A percentile compares a stretch with the other conserved stretches of the same genome.
Conservation (phyloP, 2,329 filamentous ascomycete genomes). For the Byssochlamys sp. region DNA sequence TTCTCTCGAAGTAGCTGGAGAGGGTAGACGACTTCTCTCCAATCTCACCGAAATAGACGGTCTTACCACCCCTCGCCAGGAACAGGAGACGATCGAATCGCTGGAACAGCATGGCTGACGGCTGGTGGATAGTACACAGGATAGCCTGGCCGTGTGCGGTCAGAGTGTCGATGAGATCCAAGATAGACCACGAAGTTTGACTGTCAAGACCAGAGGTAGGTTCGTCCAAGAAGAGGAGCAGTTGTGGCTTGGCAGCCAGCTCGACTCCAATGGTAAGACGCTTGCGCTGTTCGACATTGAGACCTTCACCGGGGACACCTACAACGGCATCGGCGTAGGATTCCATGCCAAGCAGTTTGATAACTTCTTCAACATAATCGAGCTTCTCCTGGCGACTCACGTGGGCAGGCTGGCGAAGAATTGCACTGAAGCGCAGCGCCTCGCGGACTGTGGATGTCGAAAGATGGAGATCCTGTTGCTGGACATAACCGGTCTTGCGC, state of each 20-base stretch:
- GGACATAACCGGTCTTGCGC: slow-evolving; percentile 44
- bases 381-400: slow-evolving; percentile 65
- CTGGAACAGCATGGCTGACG: slow-evolving; percentile 45
- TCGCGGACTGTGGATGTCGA: slow-evolving; percentile 78
- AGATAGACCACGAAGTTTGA: slow-evolving; percentile 56
- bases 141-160: slow-evolving; percentile 46
- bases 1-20: slow-evolving; percentile 65
- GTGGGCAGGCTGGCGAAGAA: slow-evolving; percentile 70
- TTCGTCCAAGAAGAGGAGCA: slow-evolving; percentile 55
- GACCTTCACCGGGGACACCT: slow-evolving; percentile 64
- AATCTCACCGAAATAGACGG: slow-evolving; percentile 73
- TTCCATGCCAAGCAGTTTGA: slow-evolving; percentile 57
- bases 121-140: slow-evolving; percentile 49
- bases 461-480: slow-evolving; percentile 82
- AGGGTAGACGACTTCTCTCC: slow-evolving; percentile 60
- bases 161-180: slow-evolving; percentile 53
- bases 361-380: slow-evolving; percentile 69
- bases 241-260: slow-evolving; percentile 47
- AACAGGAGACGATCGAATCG: slow-evolving; percentile 66
- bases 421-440: slow-evolving; percentile 71
- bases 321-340: slow-evolving; percentile 73
- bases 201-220: slow-evolving; percentile 54
- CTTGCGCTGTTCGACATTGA: slow-evolving; percentile 55
- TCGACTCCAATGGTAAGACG: slow-evolving; percentile 55
- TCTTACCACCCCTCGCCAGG: slow-evolving; percentile 63